Evolutionary conservation across 2,329 filamentous ascomycete genomes (phyloP), one percentile per base, ranked within the genome.

Genomic region (Alternaria arborescens): DNA sequence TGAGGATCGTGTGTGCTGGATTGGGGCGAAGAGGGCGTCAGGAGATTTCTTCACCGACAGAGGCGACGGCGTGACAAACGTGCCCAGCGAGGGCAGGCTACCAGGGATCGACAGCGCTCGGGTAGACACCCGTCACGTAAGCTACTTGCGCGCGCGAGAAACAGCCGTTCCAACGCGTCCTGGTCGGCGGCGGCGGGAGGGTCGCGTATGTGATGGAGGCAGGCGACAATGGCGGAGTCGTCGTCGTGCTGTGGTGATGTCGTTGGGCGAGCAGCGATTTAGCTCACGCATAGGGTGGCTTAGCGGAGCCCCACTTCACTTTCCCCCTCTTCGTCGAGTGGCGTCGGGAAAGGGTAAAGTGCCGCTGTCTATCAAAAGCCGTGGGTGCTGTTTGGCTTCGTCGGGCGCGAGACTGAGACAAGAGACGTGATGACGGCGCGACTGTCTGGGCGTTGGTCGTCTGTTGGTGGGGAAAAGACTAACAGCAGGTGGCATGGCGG

Each of bases 281-380:
- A 68, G 65, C 66, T 70, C 65, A 68, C 66, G 65, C 65, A 65
- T 61, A 68, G 48, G 50, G 68, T 70, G 70, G 68, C 70, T 71
- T 68, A 68, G 68, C 65, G 64, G 60, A 36, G 47, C 60, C 67
- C 67, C 67, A 68, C 67, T 55, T 52, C 62, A 68, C 67, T 52
- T 52, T 66, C 53, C 56, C 62, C 64, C 64, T 62, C 57, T 56
- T 59, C 55, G 58, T 62, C 62, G 66, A 71, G 65, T 64, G 66
- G 58, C 66, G 65, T 59, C 60, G 65, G 59, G 40, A 52, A 55
- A 44, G 57, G 60, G 43, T 54, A 32, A 24, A 55, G 52, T 36
- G 62, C 55, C 52, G 50, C 53, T 20, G 60, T 42, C 44, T 41
- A 42, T 38, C 18, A 52, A 43, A 50, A 38, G 51, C 42, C 52